These are phyloP conservation scores for Termitomyces sp. DNA, from an alignment of 768 basidiomycete genomes.

Conservation along the genomic window DNA sequence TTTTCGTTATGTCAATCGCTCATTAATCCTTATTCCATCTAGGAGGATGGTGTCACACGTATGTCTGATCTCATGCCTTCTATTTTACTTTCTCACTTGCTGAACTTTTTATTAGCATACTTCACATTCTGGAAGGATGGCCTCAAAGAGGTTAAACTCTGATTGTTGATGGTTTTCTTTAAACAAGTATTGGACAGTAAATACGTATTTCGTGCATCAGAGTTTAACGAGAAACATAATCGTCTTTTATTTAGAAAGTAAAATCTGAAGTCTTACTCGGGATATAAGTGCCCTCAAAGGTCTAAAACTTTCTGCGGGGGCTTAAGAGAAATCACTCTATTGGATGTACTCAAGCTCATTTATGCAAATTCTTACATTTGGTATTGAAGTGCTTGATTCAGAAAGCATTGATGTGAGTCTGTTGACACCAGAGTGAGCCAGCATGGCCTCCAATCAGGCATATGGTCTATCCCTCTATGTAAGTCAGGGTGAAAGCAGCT, in stretches of 20 bases:
- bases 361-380: no score
- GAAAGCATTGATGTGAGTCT: no score
- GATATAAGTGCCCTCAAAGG: neutral
- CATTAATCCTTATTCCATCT: conserved; percentile 4
- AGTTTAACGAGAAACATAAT: neutral
- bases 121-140: conserved; percentile 98
- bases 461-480: no score
- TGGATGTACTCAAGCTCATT: no score
- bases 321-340: neutral
- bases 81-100: neutral
- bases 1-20: conserved; percentile 3
- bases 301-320: neutral
- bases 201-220: neutral
- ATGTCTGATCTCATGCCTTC: conserved; percentile 23
- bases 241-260: neutral
- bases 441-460: neutral
- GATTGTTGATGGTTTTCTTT: conserved; percentile 14
- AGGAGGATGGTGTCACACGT: conserved; percentile 84
- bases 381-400: no score
- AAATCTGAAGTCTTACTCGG: neutral
- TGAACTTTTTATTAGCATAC: conserved; percentile 50
- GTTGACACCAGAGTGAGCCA: no score
- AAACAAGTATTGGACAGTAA: conserved; percentile 4
- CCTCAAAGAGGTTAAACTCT: conserved; percentile 74
- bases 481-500: neutral